Conservation (phyloP, 2,329 filamentous ascomycete species). For the Neofusicoccum laricinum region DNA sequence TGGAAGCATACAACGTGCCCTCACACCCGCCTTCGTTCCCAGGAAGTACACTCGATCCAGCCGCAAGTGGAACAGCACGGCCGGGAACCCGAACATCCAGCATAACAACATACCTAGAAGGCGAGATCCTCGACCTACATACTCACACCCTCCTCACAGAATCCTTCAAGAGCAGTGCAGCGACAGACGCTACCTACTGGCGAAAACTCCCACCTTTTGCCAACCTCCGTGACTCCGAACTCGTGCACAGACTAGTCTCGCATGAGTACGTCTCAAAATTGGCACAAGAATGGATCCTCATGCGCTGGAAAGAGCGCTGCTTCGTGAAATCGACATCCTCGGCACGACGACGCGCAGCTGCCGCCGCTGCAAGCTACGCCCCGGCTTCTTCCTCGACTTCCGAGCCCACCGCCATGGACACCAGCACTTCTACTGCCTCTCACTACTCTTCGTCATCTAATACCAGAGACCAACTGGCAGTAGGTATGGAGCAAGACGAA, state of each 20-base stretch:
- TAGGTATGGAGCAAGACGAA: slow-evolving; percentile 6
- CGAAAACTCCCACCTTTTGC: slow-evolving; percentile 46
- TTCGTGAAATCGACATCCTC: slow-evolving; percentile 39
- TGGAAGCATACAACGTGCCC: slow-evolving; percentile 69
- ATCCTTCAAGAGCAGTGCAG: slow-evolving; percentile 44
- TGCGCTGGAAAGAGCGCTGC: slow-evolving; percentile 56
- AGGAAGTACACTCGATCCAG: slow-evolving; percentile 17
- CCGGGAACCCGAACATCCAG: slow-evolving; percentile 36
- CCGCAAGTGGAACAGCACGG: background rate
- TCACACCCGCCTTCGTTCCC: slow-evolving; percentile 37
- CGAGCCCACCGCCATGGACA: background rate
- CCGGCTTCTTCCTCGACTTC: slow-evolving; percentile 16
- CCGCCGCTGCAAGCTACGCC: background rate
- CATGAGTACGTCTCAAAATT: slow-evolving; percentile 37
- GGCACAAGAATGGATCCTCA: slow-evolving; percentile 50
- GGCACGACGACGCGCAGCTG: background rate
- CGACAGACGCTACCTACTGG: slow-evolving; percentile 49
- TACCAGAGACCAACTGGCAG: background rate
- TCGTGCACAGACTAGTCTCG: slow-evolving; percentile 44
- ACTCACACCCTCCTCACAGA: slow-evolving; percentile 52
- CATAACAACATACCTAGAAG: slow-evolving; percentile 66
- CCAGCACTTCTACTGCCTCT: background rate
- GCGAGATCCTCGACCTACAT: slow-evolving; percentile 64
- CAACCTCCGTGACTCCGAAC: slow-evolving; percentile 35
- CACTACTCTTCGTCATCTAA: background rate